phyloP scores from a whole-genome alignment of 1,139 yeast genomes.

The Candida pseudoviswanathii region DNA sequence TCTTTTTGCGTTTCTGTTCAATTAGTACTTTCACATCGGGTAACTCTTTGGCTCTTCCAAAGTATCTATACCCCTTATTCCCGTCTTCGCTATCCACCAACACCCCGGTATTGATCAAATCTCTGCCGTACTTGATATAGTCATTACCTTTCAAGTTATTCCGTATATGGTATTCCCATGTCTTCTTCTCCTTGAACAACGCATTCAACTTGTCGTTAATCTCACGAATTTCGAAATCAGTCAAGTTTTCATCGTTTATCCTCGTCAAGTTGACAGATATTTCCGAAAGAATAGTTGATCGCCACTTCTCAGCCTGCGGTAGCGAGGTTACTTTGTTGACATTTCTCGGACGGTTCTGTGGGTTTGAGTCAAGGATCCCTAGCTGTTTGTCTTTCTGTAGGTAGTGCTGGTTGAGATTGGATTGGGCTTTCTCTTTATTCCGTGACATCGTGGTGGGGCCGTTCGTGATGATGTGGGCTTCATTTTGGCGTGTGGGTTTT shows the following conservation, averaged over 20 bases:
- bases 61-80: slow-evolving; percentile 66
- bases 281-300: slow-evolving; percentile 65
- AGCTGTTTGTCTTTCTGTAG: slow-evolving; percentile 58
- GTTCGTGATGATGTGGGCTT: neutral
- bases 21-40: slow-evolving; percentile 69
- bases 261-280: slow-evolving; percentile 61
- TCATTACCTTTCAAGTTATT: slow-evolving; percentile 69
- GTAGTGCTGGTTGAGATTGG: slow-evolving; percentile 66
- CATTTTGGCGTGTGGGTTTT: neutral
- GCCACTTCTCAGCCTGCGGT: slow-evolving; percentile 77
- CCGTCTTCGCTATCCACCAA: slow-evolving; percentile 20
- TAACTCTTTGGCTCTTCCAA: slow-evolving; percentile 80
- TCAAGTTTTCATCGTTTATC: slow-evolving; percentile 63
- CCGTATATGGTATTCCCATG: slow-evolving; percentile 79
- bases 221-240: slow-evolving; percentile 67
- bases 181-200: slow-evolving; percentile 62
- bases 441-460: slow-evolving; percentile 56
- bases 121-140: slow-evolving; percentile 36
- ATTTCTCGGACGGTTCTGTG: slow-evolving; percentile 62
- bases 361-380: slow-evolving; percentile 61
- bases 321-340: slow-evolving; percentile 56
- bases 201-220: slow-evolving; percentile 76
- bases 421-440: slow-evolving; percentile 74
- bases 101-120: slow-evolving; percentile 28
- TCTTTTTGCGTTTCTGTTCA: slow-evolving; percentile 26